These are phyloP conservation scores for Omphalea diandra DNA, from an alignment of 441 rosid genomes.

Conservation along the genomic window DNA sequence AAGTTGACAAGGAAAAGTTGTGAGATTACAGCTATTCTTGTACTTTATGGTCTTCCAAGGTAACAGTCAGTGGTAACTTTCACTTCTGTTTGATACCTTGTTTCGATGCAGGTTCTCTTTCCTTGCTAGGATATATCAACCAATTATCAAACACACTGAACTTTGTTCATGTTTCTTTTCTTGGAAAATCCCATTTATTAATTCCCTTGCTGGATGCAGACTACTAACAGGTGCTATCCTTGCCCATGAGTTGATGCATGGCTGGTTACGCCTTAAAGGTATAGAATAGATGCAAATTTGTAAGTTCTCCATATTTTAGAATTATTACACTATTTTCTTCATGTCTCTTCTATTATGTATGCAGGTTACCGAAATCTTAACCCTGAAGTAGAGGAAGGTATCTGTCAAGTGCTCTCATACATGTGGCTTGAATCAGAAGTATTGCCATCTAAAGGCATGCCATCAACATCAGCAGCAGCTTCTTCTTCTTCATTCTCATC, in stretches of 20 bases:
- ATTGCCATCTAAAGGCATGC: slow-evolving; percentile 44
- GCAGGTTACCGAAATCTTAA: slow-evolving; percentile 75
- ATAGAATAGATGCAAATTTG: slow-evolving; percentile 1
- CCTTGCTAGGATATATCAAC: neutral
- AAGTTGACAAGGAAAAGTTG: slow-evolving; percentile 66
- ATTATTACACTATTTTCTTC: neutral
- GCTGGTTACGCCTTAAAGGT: slow-evolving; percentile 95
- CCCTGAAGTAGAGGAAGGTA: slow-evolving; percentile 94
- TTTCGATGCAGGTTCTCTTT: too few species aligned
- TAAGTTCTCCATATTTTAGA: neutral
- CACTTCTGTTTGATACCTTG: neutral
- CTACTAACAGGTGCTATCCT: slow-evolving; percentile 93
- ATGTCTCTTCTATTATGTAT: neutral
- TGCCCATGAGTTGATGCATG: slow-evolving; percentile 90
- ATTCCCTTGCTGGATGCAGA: slow-evolving; percentile 38
- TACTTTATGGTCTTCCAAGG: slow-evolving; percentile 97
- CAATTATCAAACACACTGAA: neutral
- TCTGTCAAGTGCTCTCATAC: slow-evolving; percentile 82
- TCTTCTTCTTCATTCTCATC: slow-evolving; percentile 41
- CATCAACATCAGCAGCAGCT: slow-evolving; percentile 52
- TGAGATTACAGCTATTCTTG: slow-evolving; percentile 95
- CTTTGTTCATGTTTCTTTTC: neutral
- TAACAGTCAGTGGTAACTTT: slow-evolving; percentile 18
- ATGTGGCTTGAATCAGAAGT: slow-evolving; percentile 98
- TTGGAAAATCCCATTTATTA: slow-evolving; percentile 2